Conservation (phyloP, 345 rosid genomes). For the Salix exigua region DNA sequence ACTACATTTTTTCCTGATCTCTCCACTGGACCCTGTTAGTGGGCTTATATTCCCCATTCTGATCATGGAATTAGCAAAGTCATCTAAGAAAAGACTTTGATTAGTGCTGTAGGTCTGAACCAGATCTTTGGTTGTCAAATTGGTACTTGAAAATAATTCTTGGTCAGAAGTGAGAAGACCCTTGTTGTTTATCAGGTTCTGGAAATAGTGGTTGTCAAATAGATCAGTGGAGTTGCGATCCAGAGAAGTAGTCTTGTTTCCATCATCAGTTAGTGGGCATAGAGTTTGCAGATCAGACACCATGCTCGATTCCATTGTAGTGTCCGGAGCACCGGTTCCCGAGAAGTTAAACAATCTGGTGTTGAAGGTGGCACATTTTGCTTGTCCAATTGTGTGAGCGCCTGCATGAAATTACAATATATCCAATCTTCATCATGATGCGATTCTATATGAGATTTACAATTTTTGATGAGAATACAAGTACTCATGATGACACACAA, state of each 20-base stretch:
- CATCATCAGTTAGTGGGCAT: conserved; percentile 15
- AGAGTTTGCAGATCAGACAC: conserved; percentile 12
- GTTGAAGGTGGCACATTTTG: conserved; percentile 28
- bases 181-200: conserved; percentile 19
- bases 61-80: conserved; percentile 14
- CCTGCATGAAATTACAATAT: conserved; percentile 6
- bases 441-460: not conserved
- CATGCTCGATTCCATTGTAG: conserved; percentile 4
- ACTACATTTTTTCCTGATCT: conserved; percentile 21
- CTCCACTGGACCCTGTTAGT: conserved; percentile 15
- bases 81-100: conserved; percentile 1
- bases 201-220: conserved; percentile 27
- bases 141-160: conserved; percentile 12
- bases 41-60: conserved; percentile 48
- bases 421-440: not conserved
- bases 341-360: conserved; percentile 25
- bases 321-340: conserved; percentile 13
- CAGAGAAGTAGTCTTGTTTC: conserved; percentile 16
- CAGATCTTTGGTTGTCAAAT: conserved; percentile 3
- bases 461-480: not conserved
- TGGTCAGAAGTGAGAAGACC: conserved; percentile 27
- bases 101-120: conserved; percentile 17
- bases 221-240: conserved; percentile 24
- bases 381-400: conserved; percentile 25
- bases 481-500: not conserved